Conservation (phyloP, 306 rosid species). For the Pyrus bretschneideri region DNA sequence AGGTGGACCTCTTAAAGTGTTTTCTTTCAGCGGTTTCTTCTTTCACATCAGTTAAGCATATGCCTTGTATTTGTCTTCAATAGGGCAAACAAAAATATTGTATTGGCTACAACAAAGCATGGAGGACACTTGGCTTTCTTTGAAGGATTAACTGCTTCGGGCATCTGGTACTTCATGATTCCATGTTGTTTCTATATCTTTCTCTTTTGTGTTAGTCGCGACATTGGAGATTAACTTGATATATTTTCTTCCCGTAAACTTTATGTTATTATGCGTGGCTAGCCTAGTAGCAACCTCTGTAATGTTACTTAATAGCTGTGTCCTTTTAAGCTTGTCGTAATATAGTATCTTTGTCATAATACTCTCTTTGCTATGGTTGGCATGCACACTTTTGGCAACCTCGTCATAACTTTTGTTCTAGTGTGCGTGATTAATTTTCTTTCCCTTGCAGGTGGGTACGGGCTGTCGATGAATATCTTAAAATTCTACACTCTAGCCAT, state of each 20-base stretch:
- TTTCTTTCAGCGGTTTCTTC: neutral
- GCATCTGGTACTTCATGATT: slow-evolving; percentile 50
- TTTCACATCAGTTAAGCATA: slow-evolving; percentile 7
- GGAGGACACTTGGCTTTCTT: slow-evolving; percentile 86
- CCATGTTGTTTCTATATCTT: neutral
- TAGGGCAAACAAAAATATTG: slow-evolving; percentile 63
- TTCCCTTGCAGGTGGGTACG: slow-evolving; percentile 80
- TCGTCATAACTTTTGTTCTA: neutral
- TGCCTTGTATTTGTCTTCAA: neutral
- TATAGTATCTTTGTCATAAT: neutral
- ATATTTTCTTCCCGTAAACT: neutral
- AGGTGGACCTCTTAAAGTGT: slow-evolving; percentile 39
- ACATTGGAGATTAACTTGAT: neutral
- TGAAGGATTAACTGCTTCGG: slow-evolving; percentile 77
- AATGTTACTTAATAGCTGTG: neutral
- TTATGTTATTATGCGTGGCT: neutral
- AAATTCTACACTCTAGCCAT: slow-evolving; percentile 47
- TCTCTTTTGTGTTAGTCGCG: neutral
- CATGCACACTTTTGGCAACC: neutral
- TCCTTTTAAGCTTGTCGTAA: neutral
- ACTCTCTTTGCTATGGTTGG: neutral
- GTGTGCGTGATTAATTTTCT: neutral
- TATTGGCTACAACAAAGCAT: slow-evolving; percentile 63
- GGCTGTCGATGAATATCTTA: slow-evolving; percentile 62
- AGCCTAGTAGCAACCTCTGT: neutral